Percentiles rank a stretch among this genome's conserved stretches.
phyloP scores from a whole-genome alignment of 768 basidiomycete genomes.

The Lactarius deliciosus region DNA sequence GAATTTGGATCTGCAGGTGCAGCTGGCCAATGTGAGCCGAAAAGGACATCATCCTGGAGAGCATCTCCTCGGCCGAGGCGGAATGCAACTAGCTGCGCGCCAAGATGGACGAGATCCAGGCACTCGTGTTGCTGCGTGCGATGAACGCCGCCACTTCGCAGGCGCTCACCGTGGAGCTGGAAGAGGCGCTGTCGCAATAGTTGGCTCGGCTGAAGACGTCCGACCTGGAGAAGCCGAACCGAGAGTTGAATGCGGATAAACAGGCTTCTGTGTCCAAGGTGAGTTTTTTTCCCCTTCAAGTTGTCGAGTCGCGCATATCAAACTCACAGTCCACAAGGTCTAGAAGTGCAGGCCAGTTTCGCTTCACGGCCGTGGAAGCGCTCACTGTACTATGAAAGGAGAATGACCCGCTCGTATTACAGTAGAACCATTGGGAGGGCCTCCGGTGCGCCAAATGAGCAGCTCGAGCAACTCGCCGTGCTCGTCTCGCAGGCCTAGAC shows the following conservation, averaged over 20 bases:
- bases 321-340: conserved; percentile 17
- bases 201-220: conserved; percentile 67
- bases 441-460: conserved; percentile 51
- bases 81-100: conserved; percentile 62
- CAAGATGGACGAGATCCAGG: conserved; percentile 57
- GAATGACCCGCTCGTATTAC: too few species aligned
- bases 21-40: conserved; percentile 39
- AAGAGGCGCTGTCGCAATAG: conserved; percentile 60
- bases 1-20: conserved; percentile 69
- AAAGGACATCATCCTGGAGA: conserved; percentile 32
- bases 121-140: conserved; percentile 28
- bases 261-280: conserved; percentile 59
- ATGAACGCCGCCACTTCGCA: too few species aligned
- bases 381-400: too few species aligned
- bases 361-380: conserved; percentile 46
- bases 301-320: conserved; percentile 10
- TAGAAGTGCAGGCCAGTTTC: conserved; percentile 56
- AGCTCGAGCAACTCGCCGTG: conserved; percentile 62
- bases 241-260: conserved; percentile 49
- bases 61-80: conserved; percentile 39
- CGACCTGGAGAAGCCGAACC: conserved; percentile 65
- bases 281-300: conserved; percentile 28
- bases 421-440: too few species aligned
- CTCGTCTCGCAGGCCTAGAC: conserved; percentile 55
- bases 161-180: conserved; percentile 36